Evolutionary conservation across 2,329 filamentous ascomycete genomes (phyloP), one percentile per base, ranked within the genome.

Genomic region (Meredithiella fracta): DNA sequence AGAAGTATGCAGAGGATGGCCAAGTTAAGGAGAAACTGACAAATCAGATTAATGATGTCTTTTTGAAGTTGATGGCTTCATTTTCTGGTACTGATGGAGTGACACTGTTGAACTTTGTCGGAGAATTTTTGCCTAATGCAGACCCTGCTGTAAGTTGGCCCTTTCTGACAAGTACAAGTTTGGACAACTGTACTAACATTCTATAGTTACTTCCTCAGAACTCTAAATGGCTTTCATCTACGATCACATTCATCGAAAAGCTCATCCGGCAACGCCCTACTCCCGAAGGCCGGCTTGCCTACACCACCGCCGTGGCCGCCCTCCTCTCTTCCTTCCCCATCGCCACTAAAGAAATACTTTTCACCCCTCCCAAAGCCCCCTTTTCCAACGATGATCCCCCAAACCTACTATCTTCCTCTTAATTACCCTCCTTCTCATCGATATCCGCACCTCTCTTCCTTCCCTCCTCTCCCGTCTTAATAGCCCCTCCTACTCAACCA

Each of bases 371-470:
- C 40, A n/a, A 47, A 47, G 14, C 63, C 68, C 1, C 69, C 72
- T 34, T 80, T 77, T 59, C 74, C 79, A 0, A 77, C 79, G 59
- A 74, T 78, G 29, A 37, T 9, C 15, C 31, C 23, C 50, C 1
- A 52, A 52, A 38, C 50, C 50, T 22, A 20, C 22, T 8, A 38
- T 54, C 1, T 83, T 80, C 62, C 68, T 85, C 3, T 73, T 85
- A 57, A 66, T 84, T 55, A 82, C 77, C 61, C 73, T 84, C n/a
- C 63, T 84, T 5, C 72, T 84, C 34, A 78, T 84, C 57, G 82
- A 86, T 63, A 70, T 85, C 25, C 75, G 79, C 42, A 76, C 81
- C 11, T 79, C 79, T 0, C 71, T 80, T 23, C 82, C 83, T 1
- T 69, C 73, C 2, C 70, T 86, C 1, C 69, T 85, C 1, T 70